Base-by-base conservation (phyloP, 352 stramenopile species). In the Globisporangium uncinulatum region DNA sequence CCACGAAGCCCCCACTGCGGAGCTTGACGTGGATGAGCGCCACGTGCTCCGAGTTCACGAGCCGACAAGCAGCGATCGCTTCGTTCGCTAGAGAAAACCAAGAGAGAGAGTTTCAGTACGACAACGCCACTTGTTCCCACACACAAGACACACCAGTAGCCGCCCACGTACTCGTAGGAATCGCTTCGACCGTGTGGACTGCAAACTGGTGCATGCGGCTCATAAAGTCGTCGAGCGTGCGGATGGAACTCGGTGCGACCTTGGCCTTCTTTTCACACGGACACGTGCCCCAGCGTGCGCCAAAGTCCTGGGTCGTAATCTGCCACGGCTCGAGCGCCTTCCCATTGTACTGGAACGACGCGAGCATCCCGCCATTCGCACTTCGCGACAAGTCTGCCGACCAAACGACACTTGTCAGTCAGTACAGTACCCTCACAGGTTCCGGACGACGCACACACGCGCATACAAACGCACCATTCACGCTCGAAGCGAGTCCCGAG, bases 281-380 rank as follows among this genome's bases (percentile, higher is more conserved):
- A 41, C 82, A 94, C 11, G 84, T 78, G 34, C 84, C 84, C 86
- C 86, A 95, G 47, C 83, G 82, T 4, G 61, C 69, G 44, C 84
- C 86, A 80, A 95, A 95, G 68, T 95, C 84, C 63, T 90, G 81
- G 10, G 86, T 95, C 20, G 81, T 92, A 61, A 95, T 94, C 65
- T 85, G 74, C 82, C 83, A 94, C 51, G 83, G 68, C 71, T 94
- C 82, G 8, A 95, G 55, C 31, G 75, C 52, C 17, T 81, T 85
- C 13, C 85, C 84, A 49, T 92, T 91, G 66, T 89, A 92, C 64
- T 92, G 79, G 67, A 94, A 93, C 3, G 61, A 14, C n/a, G 21
- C 67, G 20, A 49, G 34, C n/a, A 57, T 55, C 51, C 49, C 66
- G 57, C 61, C 70, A 56, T 37, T 59, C 21, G 21, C 51, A n/a